Evolutionary conservation across 805 yeast species (phyloP).

Genomic region (Hermanozyma aechmeae): DNA sequence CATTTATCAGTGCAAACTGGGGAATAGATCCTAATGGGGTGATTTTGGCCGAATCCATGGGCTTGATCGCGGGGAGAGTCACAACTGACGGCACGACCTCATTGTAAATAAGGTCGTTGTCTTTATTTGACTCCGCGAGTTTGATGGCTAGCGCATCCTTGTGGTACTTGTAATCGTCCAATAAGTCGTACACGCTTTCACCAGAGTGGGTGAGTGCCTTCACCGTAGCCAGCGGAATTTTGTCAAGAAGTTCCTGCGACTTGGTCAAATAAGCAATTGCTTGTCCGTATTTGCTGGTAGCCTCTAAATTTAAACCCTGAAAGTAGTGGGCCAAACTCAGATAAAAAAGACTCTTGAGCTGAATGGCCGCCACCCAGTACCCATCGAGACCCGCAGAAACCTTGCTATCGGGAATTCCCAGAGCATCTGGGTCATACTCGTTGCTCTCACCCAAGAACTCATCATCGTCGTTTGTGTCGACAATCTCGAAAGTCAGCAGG

Average conservation of each 20-base stretch:
- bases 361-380: constrained; percentile 44
- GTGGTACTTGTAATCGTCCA: constrained; percentile 33
- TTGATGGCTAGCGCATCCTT: constrained; percentile 30
- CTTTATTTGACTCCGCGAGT: constrained; percentile 48
- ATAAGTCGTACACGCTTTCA: constrained; percentile 23
- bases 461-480: constrained; percentile 19
- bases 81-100: constrained; percentile 57
- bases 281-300: constrained; percentile 56
- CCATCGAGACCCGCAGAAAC: constrained; percentile 22
- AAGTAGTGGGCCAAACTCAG: constrained; percentile 52
- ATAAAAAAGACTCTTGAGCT: constrained; percentile 47
- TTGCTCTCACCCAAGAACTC: constrained; percentile 13
- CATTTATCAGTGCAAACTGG: constrained; percentile 34
- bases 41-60: constrained; percentile 59
- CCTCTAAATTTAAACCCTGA: constrained; percentile 47
- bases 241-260: constrained; percentile 37
- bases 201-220: constrained; percentile 10
- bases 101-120: constrained; percentile 86
- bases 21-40: constrained; percentile 40
- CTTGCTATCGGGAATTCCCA: constrained; percentile 4
- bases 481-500: constrained; percentile 9
- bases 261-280: constrained; percentile 58
- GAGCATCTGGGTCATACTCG: constrained; percentile 6
- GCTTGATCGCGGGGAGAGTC: constrained; percentile 55
- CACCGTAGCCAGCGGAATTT: constrained; percentile 19